Conservation (phyloP, 2,329 filamentous ascomycete genomes). For the Polytolypa hystricis region DNA sequence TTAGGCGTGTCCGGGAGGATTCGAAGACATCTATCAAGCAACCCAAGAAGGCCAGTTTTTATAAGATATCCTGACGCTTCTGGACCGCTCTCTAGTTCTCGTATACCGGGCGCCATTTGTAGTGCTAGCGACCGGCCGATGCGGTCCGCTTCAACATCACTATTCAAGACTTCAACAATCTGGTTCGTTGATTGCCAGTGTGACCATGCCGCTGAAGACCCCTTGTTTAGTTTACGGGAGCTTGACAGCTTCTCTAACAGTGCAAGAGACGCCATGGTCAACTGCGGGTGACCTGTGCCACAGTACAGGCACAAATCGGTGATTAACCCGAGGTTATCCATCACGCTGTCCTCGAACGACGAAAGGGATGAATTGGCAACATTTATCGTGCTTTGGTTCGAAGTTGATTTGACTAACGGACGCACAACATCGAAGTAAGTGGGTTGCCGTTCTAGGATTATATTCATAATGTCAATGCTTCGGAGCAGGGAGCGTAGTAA, state of each 20-base stretch:
- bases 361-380: slow-evolving; percentile 66
- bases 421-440: slow-evolving; percentile 86
- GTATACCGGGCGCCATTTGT: slow-evolving; percentile 51
- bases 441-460: slow-evolving; percentile 74
- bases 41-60: slow-evolving; percentile 75
- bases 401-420: slow-evolving; percentile 60
- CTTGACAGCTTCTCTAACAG: slow-evolving; percentile 78
- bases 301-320: slow-evolving; percentile 79
- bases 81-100: slow-evolving; percentile 63
- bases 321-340: slow-evolving; percentile 68
- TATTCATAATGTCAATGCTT: slow-evolving; percentile 72
- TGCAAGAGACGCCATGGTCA: slow-evolving; percentile 70
- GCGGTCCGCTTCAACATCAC: slow-evolving; percentile 66
- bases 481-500: slow-evolving; percentile 67
- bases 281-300: slow-evolving; percentile 66
- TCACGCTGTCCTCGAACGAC: slow-evolving; percentile 85
- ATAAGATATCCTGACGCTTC: slow-evolving; percentile 64
- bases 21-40: slow-evolving; percentile 69
- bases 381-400: slow-evolving; percentile 46
- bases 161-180: slow-evolving; percentile 77
- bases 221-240: slow-evolving; percentile 67
- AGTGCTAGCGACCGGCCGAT: slow-evolving; percentile 62
- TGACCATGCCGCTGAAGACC: slow-evolving; percentile 51
- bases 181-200: slow-evolving; percentile 62
- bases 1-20: slow-evolving; percentile 67